Percentiles rank a stretch among this genome's conserved stretches.
phyloP scores from a whole-genome alignment of 2,329 filamentous ascomycete genomes.

The Fusarium keratoplasticum region DNA sequence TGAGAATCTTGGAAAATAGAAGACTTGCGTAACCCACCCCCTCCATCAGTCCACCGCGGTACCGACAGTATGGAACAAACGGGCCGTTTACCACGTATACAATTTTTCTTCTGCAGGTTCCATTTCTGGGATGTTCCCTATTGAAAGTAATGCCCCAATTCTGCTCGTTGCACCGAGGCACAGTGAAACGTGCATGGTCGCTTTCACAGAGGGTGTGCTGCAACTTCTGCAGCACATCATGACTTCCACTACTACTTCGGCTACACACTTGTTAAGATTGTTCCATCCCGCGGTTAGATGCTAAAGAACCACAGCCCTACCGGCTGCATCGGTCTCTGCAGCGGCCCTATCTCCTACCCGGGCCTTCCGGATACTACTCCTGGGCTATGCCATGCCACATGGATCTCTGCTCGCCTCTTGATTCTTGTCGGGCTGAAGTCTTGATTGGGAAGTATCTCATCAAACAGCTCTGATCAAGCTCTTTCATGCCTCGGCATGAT shows the following conservation, averaged over 20 bases:
- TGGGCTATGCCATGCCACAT: too few relatives aligned
- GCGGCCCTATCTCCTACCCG: not conserved
- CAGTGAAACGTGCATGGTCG: not conserved
- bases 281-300: not conserved
- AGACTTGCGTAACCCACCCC: not conserved
- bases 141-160: not conserved
- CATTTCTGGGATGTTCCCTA: not conserved
- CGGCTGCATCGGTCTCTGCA: conserved; percentile 20
- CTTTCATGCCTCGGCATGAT: conserved; percentile 6
- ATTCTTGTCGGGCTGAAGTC: not conserved
- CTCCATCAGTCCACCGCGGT: not conserved
- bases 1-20: not conserved
- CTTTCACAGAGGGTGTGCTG: not conserved
- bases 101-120: not conserved
- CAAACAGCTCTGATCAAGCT: not conserved
- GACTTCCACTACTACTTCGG: not conserved
- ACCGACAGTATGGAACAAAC: conserved; percentile 15
- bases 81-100: conserved; percentile 6
- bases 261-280: not conserved
- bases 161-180: not conserved
- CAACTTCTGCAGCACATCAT: not conserved
- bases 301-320: conserved; percentile 17
- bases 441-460: not conserved
- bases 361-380: not conserved
- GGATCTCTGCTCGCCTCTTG: not conserved